Base-by-base conservation (phyloP, 2,329 filamentous ascomycete genomes). In the Ophiocordyceps polyrhachis-furcata region DNA sequence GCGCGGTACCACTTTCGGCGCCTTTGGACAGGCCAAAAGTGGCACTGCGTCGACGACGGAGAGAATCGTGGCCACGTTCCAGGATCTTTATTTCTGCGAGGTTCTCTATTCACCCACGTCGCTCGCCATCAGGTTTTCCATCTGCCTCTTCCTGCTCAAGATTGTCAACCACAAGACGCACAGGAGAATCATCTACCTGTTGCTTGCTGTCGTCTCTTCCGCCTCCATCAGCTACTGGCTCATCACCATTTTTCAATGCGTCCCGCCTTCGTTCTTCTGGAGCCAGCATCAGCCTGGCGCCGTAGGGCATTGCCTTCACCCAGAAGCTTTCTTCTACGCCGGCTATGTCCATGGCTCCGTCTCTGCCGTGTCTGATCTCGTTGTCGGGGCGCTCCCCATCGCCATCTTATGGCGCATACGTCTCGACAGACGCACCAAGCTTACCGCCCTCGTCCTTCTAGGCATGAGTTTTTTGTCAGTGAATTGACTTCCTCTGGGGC, bases 381-480 rank as follows among this genome's bases (percentile, higher is more conserved):
- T 47, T 8, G 43, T 47, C 29, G 46, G 46, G 14, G 15, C 45
- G 29, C 41, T 47, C 2, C 46, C 46, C 6, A 37, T 47, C 31
- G 13, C 43, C 17, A 40, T 47, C n/a, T 20, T 47, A 3, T 47
- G 46, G 46, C 23, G 32, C 5, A 35, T 45, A 32, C 28, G 41
- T 9, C 40, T 47, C 32, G 13, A 45, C 17, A 25, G 14, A 9
- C 46, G 46, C 41, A 31, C 43, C 25, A 47, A 47, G 41, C 9
- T 47, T 35, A 43, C 46, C 28, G 41, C 43, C 20, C 17, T 38
- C 21, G 23, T 19, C 3, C 43, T 47, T 40, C 28, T 47, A 35
- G 46, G 46, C n/a, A 37, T 47, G 43, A 45, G 46, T 19, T 20
- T 47, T 6, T n/a, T 47, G 46, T 47, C 37, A 43, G 46, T 13